Evolutionary conservation across 2,329 filamentous ascomycete species (phyloP).

Genomic region (Curvularia sp.): DNA sequence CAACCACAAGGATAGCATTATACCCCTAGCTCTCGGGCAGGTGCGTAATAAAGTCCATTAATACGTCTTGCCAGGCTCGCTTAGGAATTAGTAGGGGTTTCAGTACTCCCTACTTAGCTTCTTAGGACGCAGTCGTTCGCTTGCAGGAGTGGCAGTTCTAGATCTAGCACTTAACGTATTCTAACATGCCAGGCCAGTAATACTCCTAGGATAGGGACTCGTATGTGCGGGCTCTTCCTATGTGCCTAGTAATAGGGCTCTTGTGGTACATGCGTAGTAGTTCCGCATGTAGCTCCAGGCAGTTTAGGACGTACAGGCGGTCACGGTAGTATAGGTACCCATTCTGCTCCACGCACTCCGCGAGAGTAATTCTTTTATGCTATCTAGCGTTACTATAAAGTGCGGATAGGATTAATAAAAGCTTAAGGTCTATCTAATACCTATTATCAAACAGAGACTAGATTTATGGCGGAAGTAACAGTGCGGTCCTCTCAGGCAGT

Average conservation of each 20-base stretch:
- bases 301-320: neutral
- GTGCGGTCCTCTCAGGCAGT: neutral
- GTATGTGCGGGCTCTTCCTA: neutral
- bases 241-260: neutral
- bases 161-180: neutral
- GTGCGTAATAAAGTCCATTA: no score
- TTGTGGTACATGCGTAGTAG: neutral
- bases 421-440: neutral
- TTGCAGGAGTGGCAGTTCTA: neutral
- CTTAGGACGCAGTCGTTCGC: neutral
- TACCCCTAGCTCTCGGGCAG: no score
- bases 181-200: neutral
- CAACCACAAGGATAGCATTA: no score
- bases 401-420: neutral
- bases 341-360: neutral
- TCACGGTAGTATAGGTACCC: neutral
- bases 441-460: neutral
- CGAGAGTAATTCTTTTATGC: neutral
- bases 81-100: slow-evolving; percentile 4
- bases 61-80: neutral
- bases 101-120: slow-evolving; percentile 1
- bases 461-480: neutral
- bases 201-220: neutral
- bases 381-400: neutral
- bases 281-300: neutral